Percentiles rank a stretch among this genome's conserved stretches.
These are phyloP conservation scores for Trichoderma gracile DNA, from an alignment of 2,329 filamentous ascomycete genomes.

Conservation along the genomic window DNA sequence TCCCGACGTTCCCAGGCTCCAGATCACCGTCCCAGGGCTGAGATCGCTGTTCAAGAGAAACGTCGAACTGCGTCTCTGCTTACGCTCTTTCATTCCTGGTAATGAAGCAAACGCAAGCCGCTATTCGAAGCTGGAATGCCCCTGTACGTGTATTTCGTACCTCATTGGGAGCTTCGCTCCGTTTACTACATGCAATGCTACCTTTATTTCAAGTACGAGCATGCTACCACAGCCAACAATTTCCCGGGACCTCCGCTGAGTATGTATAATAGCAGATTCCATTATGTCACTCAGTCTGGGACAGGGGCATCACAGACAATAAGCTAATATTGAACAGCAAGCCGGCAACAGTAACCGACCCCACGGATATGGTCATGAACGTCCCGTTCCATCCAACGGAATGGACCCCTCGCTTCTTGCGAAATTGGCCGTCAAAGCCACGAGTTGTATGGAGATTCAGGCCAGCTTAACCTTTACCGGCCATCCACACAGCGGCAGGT, in stretches of 20 bases:
- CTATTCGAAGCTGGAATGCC: neutral
- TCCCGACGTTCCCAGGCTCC: neutral
- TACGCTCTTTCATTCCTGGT: neutral
- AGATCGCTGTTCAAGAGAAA: neutral
- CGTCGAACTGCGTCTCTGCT: neutral
- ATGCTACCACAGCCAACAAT: neutral
- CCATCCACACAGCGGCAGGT: neutral
- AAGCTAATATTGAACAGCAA: neutral
- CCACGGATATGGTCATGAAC: neutral
- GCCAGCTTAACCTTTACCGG: neutral
- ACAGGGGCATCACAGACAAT: neutral
- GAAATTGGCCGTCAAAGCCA: neutral
- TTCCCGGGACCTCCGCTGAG: too few species aligned
- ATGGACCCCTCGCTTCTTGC: neutral
- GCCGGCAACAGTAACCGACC: neutral
- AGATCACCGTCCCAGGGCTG: conserved; percentile 3
- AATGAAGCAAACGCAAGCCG: neutral
- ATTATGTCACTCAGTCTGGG: neutral
- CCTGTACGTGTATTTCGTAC: neutral
- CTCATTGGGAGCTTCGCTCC: neutral
- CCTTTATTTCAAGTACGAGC: neutral
- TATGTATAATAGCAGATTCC: neutral
- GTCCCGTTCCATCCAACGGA: neutral
- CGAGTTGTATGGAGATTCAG: neutral
- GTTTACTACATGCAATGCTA: neutral